These are phyloP conservation scores for Apophysomyces sp. DNA, from an alignment of 371 early-diverging fungal genomes.

Conservation along the genomic window DNA sequence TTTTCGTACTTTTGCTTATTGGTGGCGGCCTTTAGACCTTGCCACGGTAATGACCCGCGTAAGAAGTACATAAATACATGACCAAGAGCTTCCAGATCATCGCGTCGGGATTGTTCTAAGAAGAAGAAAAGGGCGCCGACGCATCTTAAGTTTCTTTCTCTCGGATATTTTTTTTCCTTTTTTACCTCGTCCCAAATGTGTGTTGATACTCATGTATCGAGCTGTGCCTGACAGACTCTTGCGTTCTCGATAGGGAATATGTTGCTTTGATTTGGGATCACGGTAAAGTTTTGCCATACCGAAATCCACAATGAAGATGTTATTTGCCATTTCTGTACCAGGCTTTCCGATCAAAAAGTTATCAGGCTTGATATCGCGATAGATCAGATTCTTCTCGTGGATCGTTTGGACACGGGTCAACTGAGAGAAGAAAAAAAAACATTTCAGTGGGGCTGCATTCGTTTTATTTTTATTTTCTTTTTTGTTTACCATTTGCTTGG, in stretches of 20 bases:
- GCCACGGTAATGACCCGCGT: constrained; percentile 91
- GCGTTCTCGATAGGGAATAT: constrained; percentile 79
- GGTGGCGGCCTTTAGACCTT: constrained; percentile 85
- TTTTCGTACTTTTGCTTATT: constrained; percentile 92
- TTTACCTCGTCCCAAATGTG: constrained; percentile 72
- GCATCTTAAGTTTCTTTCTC: background rate
- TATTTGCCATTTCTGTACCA: constrained; percentile 43
- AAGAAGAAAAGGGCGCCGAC: background rate
- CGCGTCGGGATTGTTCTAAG: constrained; percentile 84
- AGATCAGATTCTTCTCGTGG: constrained; percentile 92
- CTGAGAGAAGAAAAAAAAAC: constrained; percentile 27
- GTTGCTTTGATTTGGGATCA: constrained; percentile 78
- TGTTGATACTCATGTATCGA: constrained; percentile 90
- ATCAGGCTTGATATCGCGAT: constrained; percentile 99
- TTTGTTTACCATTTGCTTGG: constrained; percentile 85
- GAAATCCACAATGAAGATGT: constrained; percentile 79
- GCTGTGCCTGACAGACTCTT: constrained; percentile 89
- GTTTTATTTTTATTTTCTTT: background rate
- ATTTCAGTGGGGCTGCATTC: background rate
- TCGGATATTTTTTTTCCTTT: background rate
- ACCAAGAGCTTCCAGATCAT: constrained; percentile 92
- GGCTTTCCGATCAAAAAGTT: constrained; percentile 90
- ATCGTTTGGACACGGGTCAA: constrained; percentile 86
- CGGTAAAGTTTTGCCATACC: constrained; percentile 90
- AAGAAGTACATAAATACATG: constrained; percentile 93